Percentiles rank a stretch among this genome's conserved stretches.
Conservation (phyloP, 345 rosid genomes). For the Raphanus raphanistrum region DNA sequence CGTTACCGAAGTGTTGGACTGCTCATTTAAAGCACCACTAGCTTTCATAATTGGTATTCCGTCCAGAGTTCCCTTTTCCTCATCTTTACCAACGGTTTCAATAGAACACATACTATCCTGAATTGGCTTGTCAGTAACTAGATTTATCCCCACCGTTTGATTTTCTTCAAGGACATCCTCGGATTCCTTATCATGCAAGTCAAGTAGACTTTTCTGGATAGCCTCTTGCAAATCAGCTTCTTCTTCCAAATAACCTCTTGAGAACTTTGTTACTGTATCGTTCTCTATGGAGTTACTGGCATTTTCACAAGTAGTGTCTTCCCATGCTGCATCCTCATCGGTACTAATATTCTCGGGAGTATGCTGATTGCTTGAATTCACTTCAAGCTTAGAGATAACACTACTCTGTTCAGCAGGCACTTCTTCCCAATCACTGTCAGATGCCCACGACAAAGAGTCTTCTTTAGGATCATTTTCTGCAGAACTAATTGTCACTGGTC, state of each 20-base stretch:
- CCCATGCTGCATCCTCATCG: constrained; percentile 69
- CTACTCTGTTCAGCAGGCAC: constrained; percentile 38
- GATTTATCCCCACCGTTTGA: constrained; percentile 26
- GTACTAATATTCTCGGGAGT: constrained; percentile 34
- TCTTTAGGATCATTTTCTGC: constrained; percentile 42
- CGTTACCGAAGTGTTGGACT: constrained; percentile 32
- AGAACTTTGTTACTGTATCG: constrained; percentile 41
- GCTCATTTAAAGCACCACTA: constrained; percentile 31
- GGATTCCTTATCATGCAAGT: constrained; percentile 38
- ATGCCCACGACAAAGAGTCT: constrained; percentile 46
- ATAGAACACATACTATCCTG: constrained; percentile 10
- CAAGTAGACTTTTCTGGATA: constrained; percentile 79
- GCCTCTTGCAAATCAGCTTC: constrained; percentile 89
- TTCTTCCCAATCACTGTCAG: constrained; percentile 81
- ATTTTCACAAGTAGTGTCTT: constrained; percentile 49
- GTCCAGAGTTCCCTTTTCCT: constrained; percentile 26
- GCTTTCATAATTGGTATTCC: constrained; percentile 34
- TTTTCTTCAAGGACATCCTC: constrained; percentile 32
- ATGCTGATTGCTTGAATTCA: constrained; percentile 37
- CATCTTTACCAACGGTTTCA: constrained; percentile 37
- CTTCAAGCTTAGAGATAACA: constrained; percentile 31
- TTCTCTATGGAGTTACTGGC: constrained; percentile 33
- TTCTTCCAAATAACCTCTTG: constrained; percentile 70
- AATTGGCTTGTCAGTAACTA: constrained; percentile 18
- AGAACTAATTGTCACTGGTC: constrained; percentile 44